Percentiles rank a stretch among this genome's conserved stretches.
phyloP scores from a whole-genome alignment of 1,284 basidiomycete species.

The Malassezia psittaci region DNA sequence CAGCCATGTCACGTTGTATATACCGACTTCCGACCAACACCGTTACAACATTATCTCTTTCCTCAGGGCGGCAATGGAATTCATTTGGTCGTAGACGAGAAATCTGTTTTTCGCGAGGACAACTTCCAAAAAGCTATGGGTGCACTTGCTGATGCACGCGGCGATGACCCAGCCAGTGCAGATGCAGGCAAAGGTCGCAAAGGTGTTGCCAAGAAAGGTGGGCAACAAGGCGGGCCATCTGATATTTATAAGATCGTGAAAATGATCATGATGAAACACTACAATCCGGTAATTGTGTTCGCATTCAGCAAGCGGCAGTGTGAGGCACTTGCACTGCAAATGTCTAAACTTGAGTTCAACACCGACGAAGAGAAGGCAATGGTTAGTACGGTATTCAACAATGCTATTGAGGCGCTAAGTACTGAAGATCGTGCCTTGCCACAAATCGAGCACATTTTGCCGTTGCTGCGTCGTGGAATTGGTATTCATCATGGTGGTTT shows the following conservation, averaged over 20 bases:
- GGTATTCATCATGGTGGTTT: conserved; percentile 98
- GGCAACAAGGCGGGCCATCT: conserved; percentile 84
- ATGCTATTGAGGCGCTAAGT: conserved; percentile 80
- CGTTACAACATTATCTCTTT: conserved; percentile 95
- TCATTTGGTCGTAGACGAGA: conserved; percentile 93
- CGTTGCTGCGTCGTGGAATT: conserved; percentile 85
- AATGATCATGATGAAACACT: conserved; percentile 97
- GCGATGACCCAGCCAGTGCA: conserved; percentile 87
- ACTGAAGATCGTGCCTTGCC: conserved; percentile 81
- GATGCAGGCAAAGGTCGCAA: conserved; percentile 59
- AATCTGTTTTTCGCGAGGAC: conserved; percentile 90
- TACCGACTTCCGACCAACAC: conserved; percentile 96
- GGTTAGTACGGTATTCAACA: conserved; percentile 81
- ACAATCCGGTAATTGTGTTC: conserved; percentile 97
- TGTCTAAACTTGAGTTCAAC: conserved; percentile 95
- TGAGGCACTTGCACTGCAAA: conserved; percentile 76
- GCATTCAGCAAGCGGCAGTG: conserved; percentile 98
- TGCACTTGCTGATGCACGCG: conserved; percentile 62
- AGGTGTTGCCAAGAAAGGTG: conserved; percentile 65
- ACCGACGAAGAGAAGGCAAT: conserved; percentile 82
- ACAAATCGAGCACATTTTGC: conserved; percentile 86
- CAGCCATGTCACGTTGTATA: conserved; percentile 99
- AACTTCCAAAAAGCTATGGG: conserved; percentile 98
- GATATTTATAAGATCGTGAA: conserved; percentile 98
- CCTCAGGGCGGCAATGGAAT: conserved; percentile 93